Evolutionary conservation across 2,329 filamentous ascomycete genomes (phyloP).

Genomic region (Colletotrichum acutatum): DNA sequence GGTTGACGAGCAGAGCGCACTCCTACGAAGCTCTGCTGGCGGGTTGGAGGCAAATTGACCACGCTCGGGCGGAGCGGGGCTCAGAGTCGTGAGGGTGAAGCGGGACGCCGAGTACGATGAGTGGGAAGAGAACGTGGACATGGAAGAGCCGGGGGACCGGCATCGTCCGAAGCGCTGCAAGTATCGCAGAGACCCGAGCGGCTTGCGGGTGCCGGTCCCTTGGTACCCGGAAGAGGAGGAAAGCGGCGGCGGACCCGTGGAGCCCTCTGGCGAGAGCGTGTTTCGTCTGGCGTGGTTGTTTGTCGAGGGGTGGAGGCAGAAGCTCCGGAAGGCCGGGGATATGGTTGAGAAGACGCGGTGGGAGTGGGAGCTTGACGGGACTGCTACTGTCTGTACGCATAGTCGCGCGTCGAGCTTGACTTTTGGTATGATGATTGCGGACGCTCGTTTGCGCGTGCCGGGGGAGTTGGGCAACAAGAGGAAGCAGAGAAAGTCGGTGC

Average conservation of each 20-base stretch:
- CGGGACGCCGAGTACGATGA: slow-evolving; percentile 31
- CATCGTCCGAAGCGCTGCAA: slow-evolving; percentile 1
- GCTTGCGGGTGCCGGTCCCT: slow-evolving; percentile 21
- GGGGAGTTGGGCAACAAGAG: slow-evolving; percentile 1
- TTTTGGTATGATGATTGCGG: slow-evolving; percentile 7
- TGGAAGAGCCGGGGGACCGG: neutral
- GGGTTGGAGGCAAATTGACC: slow-evolving; percentile 46
- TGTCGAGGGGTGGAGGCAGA: slow-evolving; percentile 50
- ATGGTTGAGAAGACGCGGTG: slow-evolving; percentile 47
- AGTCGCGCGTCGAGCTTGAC: slow-evolving; percentile 21
- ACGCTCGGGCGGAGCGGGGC: slow-evolving; percentile 47
- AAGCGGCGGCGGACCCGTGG: slow-evolving; percentile 6
- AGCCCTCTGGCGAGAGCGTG: slow-evolving; percentile 38
- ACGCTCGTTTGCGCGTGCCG: slow-evolving; percentile 13
- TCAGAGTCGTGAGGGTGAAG: slow-evolving; percentile 29
- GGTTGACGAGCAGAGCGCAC: slow-evolving; percentile 44
- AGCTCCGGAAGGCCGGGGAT: slow-evolving; percentile 45
- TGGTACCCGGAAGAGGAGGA: neutral
- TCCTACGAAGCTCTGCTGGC: slow-evolving; percentile 40
- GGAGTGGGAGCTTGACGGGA: slow-evolving; percentile 42
- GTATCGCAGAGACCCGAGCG: slow-evolving; percentile 20
- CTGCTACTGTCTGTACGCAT: slow-evolving; percentile 35
- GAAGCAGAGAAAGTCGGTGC: slow-evolving; percentile 24
- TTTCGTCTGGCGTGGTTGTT: slow-evolving; percentile 51
- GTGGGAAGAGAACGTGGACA: neutral